phyloP scores from a whole-genome alignment of 23 red algal genomes.

The Gracilaria domingensis region DNA sequence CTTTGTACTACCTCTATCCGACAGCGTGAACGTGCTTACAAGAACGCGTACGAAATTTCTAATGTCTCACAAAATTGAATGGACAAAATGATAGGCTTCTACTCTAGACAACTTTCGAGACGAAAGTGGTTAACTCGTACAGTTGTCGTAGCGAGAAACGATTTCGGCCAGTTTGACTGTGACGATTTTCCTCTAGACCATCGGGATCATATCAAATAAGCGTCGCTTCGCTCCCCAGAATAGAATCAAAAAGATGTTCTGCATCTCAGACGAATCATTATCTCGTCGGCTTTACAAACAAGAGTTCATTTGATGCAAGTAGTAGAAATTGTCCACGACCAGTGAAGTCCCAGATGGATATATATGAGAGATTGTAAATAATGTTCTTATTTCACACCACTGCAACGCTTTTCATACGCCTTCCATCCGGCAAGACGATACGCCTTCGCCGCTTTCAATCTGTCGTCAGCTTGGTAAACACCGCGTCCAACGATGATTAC shows the following conservation, averaged over 20 bases:
- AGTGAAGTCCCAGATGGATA: too few relatives aligned
- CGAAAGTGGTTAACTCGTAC: too few relatives aligned
- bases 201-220: neutral
- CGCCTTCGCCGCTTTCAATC: conserved; percentile 63
- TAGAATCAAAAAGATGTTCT: neutral
- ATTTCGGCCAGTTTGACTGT: neutral
- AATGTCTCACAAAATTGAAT: too few relatives aligned
- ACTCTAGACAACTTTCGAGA: too few relatives aligned
- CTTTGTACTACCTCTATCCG: too few relatives aligned
- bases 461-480: conserved; percentile 87
- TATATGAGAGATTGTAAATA: too few relatives aligned
- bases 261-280: neutral
- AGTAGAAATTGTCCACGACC: too few relatives aligned
- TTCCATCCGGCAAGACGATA: conserved; percentile 89
- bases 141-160: too few relatives aligned
- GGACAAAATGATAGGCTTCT: too few relatives aligned
- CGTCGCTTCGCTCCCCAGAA: neutral
- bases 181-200: neutral
- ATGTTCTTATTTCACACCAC: conserved; percentile 14
- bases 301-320: neutral
- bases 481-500: conserved; percentile 97
- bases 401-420: conserved; percentile 69
- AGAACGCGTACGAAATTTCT: too few relatives aligned
- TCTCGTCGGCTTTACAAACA: neutral
- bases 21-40: too few relatives aligned